These are phyloP conservation scores for Rhynchospora pubera DNA, from an alignment of 176 grass and related monocot species.

Conservation along the genomic window DNA sequence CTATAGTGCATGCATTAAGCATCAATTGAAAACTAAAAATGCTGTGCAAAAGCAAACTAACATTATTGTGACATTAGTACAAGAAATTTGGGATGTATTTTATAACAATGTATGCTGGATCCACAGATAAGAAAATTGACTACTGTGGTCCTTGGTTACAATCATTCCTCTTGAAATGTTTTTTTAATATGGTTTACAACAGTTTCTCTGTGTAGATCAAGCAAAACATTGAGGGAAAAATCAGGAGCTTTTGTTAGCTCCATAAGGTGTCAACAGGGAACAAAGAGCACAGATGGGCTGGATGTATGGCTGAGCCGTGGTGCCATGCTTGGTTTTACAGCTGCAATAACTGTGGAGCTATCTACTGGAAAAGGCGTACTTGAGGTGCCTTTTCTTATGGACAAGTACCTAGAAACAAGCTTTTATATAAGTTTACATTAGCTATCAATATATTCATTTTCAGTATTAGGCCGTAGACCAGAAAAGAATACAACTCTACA, in stretches of 20 bases:
- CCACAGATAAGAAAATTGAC: background rate
- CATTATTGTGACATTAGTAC: background rate
- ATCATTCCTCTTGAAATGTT: background rate
- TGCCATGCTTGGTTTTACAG: conserved; percentile 66
- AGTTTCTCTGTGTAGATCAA: background rate
- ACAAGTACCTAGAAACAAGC: background rate
- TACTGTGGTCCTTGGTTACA: background rate
- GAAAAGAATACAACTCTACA: background rate
- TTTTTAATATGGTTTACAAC: background rate
- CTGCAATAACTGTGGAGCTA: conserved; percentile 41
- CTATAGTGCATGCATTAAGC: background rate
- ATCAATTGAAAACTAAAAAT: background rate
- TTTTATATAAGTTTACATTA: background rate
- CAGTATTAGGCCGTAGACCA: background rate
- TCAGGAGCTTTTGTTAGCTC: conserved; percentile 10
- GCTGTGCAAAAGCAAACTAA: background rate
- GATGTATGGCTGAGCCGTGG: conserved; percentile 73
- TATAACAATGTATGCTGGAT: background rate
- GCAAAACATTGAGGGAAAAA: conserved; percentile 1
- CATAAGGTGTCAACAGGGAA: conserved; percentile 57
- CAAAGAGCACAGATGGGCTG: conserved; percentile 40
- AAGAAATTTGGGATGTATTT: background rate
- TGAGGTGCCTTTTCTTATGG: conserved; percentile 27
- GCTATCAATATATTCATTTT: background rate
- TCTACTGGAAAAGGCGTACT: conserved; percentile 71